phyloP scores from a whole-genome alignment of 306 rosid species.

The Prunus salicina region DNA sequence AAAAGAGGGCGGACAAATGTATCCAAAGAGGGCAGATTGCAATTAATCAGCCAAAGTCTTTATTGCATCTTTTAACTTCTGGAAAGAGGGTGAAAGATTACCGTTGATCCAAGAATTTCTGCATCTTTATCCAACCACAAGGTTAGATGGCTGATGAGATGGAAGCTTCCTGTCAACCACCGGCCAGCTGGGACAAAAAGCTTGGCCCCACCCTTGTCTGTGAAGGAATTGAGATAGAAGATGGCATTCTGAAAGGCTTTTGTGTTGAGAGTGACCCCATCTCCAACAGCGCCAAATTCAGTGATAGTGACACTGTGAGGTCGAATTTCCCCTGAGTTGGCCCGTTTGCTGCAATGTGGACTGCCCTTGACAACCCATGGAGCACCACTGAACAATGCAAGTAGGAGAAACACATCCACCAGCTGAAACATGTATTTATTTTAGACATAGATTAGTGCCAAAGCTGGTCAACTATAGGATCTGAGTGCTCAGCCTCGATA shows the following conservation, averaged over 20 bases:
- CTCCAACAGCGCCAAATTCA: conserved; percentile 84
- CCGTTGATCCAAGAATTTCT: conserved; percentile 72
- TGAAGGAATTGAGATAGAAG: conserved; percentile 70
- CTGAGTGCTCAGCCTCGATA: background rate
- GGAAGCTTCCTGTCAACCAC: conserved; percentile 86
- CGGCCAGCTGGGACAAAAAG: conserved; percentile 78
- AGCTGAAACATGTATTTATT: conserved; percentile 36
- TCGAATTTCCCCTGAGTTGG: conserved; percentile 41
- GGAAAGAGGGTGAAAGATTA: conserved; percentile 27
- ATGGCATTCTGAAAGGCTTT: conserved; percentile 83
- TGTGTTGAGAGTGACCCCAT: conserved; percentile 77
- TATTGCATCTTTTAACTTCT: background rate
- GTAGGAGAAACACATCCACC: conserved; percentile 58
- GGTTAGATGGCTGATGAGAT: conserved; percentile 85
- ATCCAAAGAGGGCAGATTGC: background rate
- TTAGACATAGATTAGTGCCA: background rate
- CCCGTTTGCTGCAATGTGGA: conserved; percentile 48
- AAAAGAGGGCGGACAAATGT: background rate
- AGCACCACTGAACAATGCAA: conserved; percentile 50
- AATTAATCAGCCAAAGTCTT: background rate
- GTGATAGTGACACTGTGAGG: conserved; percentile 81
- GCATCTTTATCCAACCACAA: conserved; percentile 66
- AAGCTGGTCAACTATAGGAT: background rate
- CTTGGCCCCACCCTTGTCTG: conserved; percentile 83
- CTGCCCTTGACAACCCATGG: conserved; percentile 59